Evolutionary conservation across 1,284 basidiomycete species (phyloP), one percentile per base, ranked within the genome.

Genomic region (Psilocybe mexicana): DNA sequence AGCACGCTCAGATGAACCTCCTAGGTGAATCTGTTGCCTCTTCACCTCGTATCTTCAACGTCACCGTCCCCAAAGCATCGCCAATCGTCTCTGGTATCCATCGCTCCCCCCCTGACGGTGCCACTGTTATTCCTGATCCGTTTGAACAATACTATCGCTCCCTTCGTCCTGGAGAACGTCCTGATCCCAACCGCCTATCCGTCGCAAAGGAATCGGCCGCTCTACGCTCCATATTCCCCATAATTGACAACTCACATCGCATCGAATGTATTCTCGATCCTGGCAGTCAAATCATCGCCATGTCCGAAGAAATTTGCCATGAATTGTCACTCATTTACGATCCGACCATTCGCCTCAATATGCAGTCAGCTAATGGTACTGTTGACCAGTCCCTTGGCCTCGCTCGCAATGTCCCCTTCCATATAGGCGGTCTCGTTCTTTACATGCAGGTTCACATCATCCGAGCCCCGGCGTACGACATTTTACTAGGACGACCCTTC

Each of bases 381-480:
- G 47, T 61, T 3, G 61, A 63, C 12, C 40, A 30, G 6, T 57
- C 65, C 7, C 53, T 68, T 3, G 66, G 68, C 3, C 53, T 69
- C 8, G 57, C 64, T 1, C 50, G 58, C 0, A 69, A 70, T 33
- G 61, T 70, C 10, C 59, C 61, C 0, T 63, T 65, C 38, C 2
- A 7, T 0, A 55, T 67, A 0, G 62, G 64, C 2, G 45, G 52
- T 7, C n/a, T 68, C 23, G 61, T 54, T 0, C 24, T 66, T 5
- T 66, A 65, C 18, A 48, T 66, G 25, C 65, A 66, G 26, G 60
- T 63, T 0, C 63, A 66, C 11, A 46, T 66, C 8, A 60, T 66
- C 6, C 36, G 54, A 1, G 36, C 44, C 5, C 52, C 65, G 1
- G 52, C 61, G 0, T 66, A 66, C 35, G 38, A 61, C 5, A 54